phyloP scores from a whole-genome alignment of 306 rosid genomes.

The Ochetophila trinervis region DNA sequence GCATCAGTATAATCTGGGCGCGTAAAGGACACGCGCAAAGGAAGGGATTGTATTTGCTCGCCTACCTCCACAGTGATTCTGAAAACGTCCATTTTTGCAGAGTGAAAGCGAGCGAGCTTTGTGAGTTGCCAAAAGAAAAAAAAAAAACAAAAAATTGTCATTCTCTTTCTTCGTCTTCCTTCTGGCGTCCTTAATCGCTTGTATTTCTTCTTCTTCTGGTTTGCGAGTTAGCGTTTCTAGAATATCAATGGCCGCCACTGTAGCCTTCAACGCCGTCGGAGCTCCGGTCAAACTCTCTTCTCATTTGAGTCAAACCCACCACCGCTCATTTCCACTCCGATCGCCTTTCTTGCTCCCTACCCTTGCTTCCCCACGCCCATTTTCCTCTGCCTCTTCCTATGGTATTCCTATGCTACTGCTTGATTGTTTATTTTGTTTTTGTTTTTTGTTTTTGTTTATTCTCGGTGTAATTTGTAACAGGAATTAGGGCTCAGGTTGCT shows the following conservation, averaged over 20 bases:
- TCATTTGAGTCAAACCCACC: slow-evolving; percentile 7
- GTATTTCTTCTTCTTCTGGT: not conserved
- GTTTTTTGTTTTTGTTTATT: too few species aligned
- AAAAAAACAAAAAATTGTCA: not conserved
- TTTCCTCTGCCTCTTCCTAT: slow-evolving; percentile 14
- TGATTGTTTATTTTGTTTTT: not conserved
- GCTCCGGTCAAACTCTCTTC: slow-evolving; percentile 23
- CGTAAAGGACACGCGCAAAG: too few species aligned
- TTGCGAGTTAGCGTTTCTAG: slow-evolving; percentile 1
- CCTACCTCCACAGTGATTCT: not conserved
- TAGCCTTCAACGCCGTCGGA: slow-evolving; percentile 29
- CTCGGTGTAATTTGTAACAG: slow-evolving; percentile 27
- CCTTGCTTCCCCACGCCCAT: not conserved
- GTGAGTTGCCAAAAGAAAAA: too few species aligned
- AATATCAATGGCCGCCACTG: slow-evolving; percentile 34
- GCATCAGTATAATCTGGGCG: not conserved
- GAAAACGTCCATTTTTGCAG: too few species aligned
- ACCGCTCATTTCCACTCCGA: slow-evolving; percentile 12
- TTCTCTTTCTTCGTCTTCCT: slow-evolving; percentile 9
- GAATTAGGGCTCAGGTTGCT: slow-evolving; percentile 74
- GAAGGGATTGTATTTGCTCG: not conserved
- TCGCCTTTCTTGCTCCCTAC: slow-evolving; percentile 1
- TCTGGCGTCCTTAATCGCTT: slow-evolving; percentile 11
- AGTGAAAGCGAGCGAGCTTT: too few species aligned
- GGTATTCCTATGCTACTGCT: slow-evolving; percentile 5